Evolutionary conservation across 768 basidiomycete species (phyloP).

Genomic region (Baorangia bicolor): DNA sequence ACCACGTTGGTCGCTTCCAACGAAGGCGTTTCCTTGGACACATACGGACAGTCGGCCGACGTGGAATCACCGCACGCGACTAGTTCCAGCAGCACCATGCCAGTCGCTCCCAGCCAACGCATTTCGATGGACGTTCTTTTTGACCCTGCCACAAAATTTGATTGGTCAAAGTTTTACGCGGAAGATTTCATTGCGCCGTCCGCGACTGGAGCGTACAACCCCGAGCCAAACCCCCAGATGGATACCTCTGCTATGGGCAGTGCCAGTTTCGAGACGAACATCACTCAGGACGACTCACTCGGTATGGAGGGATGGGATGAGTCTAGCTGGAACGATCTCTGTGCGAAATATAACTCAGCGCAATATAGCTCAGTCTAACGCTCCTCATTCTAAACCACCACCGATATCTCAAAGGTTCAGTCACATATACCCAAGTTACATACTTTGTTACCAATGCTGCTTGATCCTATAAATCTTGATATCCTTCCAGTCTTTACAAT

Average conservation of each 20-base stretch:
- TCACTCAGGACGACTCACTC: too few relatives aligned
- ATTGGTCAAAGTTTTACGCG: background rate
- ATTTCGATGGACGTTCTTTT: too few relatives aligned
- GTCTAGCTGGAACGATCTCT: background rate
- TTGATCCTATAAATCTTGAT: background rate
- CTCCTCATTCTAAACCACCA: slow-evolving; percentile 23
- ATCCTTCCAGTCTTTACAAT: background rate
- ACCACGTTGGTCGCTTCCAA: background rate
- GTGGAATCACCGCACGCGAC: background rate
- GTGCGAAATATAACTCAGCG: background rate
- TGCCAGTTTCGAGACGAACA: slow-evolving; percentile 12
- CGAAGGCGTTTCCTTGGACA: background rate
- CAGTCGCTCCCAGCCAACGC: background rate
- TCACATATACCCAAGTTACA: slow-evolving; percentile 8
- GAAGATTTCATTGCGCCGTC: too few relatives aligned
- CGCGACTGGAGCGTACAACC: background rate
- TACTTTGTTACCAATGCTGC: slow-evolving; percentile 23
- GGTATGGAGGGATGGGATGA: background rate
- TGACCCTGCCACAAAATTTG: background rate
- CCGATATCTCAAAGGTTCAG: slow-evolving; percentile 6
- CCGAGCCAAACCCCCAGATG: background rate
- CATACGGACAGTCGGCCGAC: background rate
- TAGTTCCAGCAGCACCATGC: background rate
- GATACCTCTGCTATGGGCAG: background rate
- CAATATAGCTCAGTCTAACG: too few relatives aligned